These are phyloP conservation scores for Candida anglica DNA, from an alignment of 805 yeast genomes.

Conservation along the genomic window DNA sequence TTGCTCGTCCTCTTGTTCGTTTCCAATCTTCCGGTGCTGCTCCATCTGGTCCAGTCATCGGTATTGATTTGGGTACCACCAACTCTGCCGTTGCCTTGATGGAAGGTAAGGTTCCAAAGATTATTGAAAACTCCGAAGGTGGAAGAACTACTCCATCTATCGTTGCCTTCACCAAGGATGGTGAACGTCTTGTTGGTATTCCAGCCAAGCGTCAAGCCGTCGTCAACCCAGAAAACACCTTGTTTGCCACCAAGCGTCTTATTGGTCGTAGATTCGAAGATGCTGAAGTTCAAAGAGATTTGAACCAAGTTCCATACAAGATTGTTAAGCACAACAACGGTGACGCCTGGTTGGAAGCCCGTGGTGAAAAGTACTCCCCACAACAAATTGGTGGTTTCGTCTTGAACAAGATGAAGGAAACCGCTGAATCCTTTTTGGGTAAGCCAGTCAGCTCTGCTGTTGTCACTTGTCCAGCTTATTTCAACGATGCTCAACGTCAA, in stretches of 20 bases:
- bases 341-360: constrained; percentile 94
- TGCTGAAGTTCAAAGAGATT: constrained; percentile 85
- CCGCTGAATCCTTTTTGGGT: constrained; percentile 90
- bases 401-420: constrained; percentile 96
- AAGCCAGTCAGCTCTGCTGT: constrained; percentile 86
- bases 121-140: constrained; percentile 76
- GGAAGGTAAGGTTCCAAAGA: constrained; percentile 75
- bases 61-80: constrained; percentile 86
- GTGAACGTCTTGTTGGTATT: constrained; percentile 88
- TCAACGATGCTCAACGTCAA: constrained; percentile 89
- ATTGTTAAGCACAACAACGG: constrained; percentile 88
- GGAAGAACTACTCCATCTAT: constrained; percentile 84
- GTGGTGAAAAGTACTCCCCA: constrained; percentile 86
- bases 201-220: constrained; percentile 97
- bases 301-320: constrained; percentile 84
- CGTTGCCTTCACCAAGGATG: constrained; percentile 89
- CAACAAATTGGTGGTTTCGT: constrained; percentile 93
- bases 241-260: constrained; percentile 91
- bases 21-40: constrained; percentile 28
- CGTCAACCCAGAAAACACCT: constrained; percentile 89
- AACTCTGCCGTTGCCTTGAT: constrained; percentile 85
- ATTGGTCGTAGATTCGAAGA: constrained; percentile 93
- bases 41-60: constrained; percentile 59
- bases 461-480: constrained; percentile 87
- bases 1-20: constrained; percentile 32